Conservation (phyloP, 768 basidiomycete genomes). For the Lactarius deliciosus region DNA sequence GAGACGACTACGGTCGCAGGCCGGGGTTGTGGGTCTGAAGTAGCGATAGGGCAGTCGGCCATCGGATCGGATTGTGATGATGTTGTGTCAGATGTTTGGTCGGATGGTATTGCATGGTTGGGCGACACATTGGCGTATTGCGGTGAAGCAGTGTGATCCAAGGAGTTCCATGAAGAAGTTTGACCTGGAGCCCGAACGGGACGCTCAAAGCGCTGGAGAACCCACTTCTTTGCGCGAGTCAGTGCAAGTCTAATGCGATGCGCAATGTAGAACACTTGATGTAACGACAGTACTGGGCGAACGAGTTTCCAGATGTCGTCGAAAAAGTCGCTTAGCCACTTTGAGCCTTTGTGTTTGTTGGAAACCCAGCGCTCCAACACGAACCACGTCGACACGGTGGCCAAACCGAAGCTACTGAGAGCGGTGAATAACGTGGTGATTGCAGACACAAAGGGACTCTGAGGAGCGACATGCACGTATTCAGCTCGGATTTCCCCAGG, state of each 20-base stretch:
- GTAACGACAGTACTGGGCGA: not conserved
- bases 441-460: conserved; percentile 62
- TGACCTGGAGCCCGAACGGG: not conserved
- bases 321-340: conserved; percentile 65
- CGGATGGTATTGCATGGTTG: not conserved
- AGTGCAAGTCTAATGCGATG: not conserved
- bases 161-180: not conserved
- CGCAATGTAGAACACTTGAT: not conserved
- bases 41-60: not conserved
- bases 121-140: not conserved
- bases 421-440: conserved; percentile 76
- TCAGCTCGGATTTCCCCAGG: not conserved
- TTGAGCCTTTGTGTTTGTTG: conserved; percentile 58
- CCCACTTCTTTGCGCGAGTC: not conserved
- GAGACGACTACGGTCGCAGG: conserved; percentile 1
- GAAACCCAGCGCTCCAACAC: conserved; percentile 67
- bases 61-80: not conserved
- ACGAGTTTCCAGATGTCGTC: conserved; percentile 42
- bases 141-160: not conserved
- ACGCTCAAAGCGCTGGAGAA: not conserved
- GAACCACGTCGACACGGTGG: conserved; percentile 73
- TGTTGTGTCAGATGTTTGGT: not conserved
- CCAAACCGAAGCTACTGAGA: conserved; percentile 67
- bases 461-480: not conserved
- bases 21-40: too few species aligned